Evolutionary conservation across 257 asterid species (phyloP).

Genomic region (Anisodus acutangulus): DNA sequence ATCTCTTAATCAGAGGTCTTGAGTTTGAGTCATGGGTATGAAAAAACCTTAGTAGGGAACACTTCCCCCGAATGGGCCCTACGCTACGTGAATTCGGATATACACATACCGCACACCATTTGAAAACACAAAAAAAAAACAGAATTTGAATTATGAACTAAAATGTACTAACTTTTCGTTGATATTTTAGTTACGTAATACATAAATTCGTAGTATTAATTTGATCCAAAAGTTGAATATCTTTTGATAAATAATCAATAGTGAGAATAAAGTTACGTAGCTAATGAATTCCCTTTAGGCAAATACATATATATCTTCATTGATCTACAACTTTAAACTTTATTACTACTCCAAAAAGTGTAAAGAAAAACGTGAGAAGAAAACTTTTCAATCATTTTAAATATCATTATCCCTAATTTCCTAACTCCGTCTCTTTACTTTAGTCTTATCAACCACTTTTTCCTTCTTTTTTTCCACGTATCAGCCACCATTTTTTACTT

Average conservation of each 20-base stretch:
- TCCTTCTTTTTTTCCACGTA: not conserved
- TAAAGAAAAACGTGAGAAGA: not conserved
- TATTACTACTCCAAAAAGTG: conserved; percentile 23
- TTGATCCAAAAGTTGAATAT: not conserved
- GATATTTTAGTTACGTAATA: not conserved
- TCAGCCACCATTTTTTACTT: not conserved
- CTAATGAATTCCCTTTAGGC: not conserved
- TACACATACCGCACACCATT: no score
- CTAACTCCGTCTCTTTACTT: not conserved
- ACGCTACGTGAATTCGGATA: no score
- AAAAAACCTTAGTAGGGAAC: no score
- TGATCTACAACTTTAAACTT: not conserved
- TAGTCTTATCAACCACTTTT: not conserved
- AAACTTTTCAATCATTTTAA: not conserved
- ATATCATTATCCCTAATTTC: not conserved
- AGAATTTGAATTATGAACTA: no score
- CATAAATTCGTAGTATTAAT: not conserved
- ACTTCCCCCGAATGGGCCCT: no score
- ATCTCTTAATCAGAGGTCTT: no score
- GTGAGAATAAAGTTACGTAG: not conserved
- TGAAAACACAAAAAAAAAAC: no score
- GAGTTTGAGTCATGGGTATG: no score
- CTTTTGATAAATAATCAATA: not conserved
- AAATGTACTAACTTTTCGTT: not conserved
- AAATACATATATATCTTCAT: not conserved